These are phyloP conservation scores for Exophiala sideris DNA, from an alignment of 2,329 filamentous ascomycete genomes.

Conservation along the genomic window DNA sequence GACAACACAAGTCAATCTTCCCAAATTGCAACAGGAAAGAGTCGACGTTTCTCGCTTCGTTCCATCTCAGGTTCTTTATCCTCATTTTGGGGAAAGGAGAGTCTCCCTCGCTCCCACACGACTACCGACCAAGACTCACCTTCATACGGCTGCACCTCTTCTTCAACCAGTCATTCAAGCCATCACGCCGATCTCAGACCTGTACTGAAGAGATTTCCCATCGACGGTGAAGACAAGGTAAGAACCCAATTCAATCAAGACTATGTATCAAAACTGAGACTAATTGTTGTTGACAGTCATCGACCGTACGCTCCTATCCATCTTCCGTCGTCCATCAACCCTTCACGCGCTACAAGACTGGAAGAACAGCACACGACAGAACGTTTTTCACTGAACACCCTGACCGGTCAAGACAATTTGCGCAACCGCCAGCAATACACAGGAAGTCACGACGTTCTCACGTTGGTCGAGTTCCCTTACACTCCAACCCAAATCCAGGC, in stretches of 20 bases:
- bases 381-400: not conserved
- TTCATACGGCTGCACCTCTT: slow-evolving; percentile 9
- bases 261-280: not conserved
- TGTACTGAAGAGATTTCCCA: not conserved
- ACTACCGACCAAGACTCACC: slow-evolving; percentile 6
- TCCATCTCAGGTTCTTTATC: slow-evolving; percentile 17
- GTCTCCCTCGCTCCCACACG: slow-evolving; percentile 7
- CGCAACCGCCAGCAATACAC: not conserved
- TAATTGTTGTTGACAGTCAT: not conserved
- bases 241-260: not conserved
- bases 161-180: slow-evolving; percentile 2
- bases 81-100: slow-evolving; percentile 13
- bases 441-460: not conserved
- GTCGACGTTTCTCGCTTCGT: slow-evolving; percentile 7
- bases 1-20: slow-evolving; percentile 7
- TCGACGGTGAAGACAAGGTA: not conserved
- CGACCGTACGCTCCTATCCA: not conserved
- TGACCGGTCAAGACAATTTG: not conserved
- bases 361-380: not conserved
- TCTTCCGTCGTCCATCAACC: not conserved
- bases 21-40: not conserved
- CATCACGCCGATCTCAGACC: not conserved
- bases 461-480: too few species aligned
- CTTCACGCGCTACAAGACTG: not conserved
- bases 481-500: not conserved